phyloP scores from a whole-genome alignment of 2,329 filamentous ascomycete species.

The Neofusicoccum umdonicola region DNA sequence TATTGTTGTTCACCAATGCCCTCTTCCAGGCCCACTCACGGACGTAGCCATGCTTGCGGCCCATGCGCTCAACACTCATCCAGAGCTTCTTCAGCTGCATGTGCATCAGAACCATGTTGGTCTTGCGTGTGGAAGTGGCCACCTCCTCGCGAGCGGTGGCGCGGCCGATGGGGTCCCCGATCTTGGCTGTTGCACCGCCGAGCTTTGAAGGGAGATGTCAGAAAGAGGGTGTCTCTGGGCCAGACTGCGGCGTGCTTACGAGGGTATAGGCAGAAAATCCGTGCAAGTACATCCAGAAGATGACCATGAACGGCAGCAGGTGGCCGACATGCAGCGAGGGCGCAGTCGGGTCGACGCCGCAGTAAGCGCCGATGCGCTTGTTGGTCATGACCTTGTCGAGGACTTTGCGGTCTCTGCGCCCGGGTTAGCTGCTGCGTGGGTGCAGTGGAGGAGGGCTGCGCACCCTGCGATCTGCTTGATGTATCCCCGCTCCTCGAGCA shows the following conservation, averaged over 20 bases:
- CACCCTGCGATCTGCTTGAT: slow-evolving; percentile 75
- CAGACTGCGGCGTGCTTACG: not conserved
- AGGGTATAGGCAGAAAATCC: slow-evolving; percentile 68
- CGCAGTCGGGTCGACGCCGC: slow-evolving; percentile 79
- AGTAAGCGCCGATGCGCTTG: slow-evolving; percentile 71
- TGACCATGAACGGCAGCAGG: slow-evolving; percentile 74
- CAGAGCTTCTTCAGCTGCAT: slow-evolving; percentile 72
- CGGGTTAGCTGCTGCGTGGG: slow-evolving; percentile 11
- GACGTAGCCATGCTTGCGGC: slow-evolving; percentile 62
- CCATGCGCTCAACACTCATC: slow-evolving; percentile 67
- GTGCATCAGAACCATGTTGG: slow-evolving; percentile 67
- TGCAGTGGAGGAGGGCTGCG: slow-evolving; percentile 25
- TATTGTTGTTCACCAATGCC: slow-evolving; percentile 74
- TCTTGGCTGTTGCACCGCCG: slow-evolving; percentile 71
- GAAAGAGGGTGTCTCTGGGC: no score
- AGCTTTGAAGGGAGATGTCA: slow-evolving; percentile 33
- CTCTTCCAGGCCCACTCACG: slow-evolving; percentile 65
- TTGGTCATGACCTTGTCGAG: slow-evolving; percentile 63
- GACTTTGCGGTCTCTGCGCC: slow-evolving; percentile 44
- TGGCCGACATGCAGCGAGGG: slow-evolving; percentile 78
- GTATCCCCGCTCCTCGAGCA: slow-evolving; percentile 69
- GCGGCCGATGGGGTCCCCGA: slow-evolving; percentile 76
- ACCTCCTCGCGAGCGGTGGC: slow-evolving; percentile 60
- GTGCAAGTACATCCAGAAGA: slow-evolving; percentile 80
- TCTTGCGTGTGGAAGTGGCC: slow-evolving; percentile 52